A percentile compares a stretch with the other conserved stretches of the same genome.
Conservation (phyloP, 163 green algal species). For the Volvox carteri region DNA sequence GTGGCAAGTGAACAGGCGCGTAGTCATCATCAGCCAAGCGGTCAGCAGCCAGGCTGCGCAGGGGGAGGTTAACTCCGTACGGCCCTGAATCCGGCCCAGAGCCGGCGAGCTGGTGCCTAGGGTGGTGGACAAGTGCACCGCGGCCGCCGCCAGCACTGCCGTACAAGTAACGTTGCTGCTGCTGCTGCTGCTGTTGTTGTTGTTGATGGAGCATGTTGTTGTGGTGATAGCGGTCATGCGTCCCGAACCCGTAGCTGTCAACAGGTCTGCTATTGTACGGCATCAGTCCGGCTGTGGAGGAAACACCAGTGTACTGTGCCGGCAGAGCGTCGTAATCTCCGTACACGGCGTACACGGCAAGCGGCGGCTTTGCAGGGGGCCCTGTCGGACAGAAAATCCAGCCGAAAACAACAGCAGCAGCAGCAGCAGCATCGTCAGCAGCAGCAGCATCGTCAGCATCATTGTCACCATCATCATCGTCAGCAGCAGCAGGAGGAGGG, state of each 20-base stretch:
- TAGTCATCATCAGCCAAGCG: no score
- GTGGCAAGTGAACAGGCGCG: no score
- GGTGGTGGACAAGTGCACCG: no score
- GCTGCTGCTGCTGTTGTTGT: not conserved
- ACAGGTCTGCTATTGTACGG: not conserved
- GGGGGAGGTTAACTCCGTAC: no score
- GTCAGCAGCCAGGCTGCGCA: no score
- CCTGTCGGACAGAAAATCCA: not conserved
- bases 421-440: no score
- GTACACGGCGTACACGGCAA: slow-evolving; percentile 39
- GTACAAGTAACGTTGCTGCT: not conserved
- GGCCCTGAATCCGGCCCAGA: no score
- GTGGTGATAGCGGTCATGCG: not conserved
- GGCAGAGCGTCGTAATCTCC: not conserved
- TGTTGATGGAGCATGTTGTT: not conserved
- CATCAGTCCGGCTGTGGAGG: not conserved
- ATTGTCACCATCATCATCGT: no score
- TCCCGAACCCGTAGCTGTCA: not conserved
- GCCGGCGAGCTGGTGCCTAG: no score
- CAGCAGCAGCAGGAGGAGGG: no score
- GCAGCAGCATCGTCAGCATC: no score
- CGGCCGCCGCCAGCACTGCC: not conserved
- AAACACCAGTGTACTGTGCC: not conserved
- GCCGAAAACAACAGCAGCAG: not conserved
- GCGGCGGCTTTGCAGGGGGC: not conserved